These are phyloP conservation scores for Phialophora expanda DNA, from an alignment of 2,329 filamentous ascomycete species.

Conservation along the genomic window DNA sequence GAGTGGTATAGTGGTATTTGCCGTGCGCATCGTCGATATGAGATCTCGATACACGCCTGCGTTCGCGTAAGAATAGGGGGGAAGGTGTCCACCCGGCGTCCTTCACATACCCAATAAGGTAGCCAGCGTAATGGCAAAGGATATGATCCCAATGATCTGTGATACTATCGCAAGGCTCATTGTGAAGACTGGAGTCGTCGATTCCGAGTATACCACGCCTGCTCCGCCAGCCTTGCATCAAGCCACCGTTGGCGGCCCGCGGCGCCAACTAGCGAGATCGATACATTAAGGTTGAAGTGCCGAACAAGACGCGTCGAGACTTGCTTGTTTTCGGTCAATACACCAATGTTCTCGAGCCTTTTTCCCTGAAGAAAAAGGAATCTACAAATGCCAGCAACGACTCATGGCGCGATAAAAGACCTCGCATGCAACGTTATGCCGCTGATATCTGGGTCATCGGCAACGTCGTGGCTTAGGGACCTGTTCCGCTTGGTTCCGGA, in stretches of 20 bases:
- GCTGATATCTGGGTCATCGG: background rate
- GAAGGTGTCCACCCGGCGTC: background rate
- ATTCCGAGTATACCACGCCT: background rate
- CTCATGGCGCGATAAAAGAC: background rate
- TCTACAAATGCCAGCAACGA: background rate
- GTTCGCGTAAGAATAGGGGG: conserved; percentile 7
- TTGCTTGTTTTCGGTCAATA: background rate
- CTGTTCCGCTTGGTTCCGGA: conserved; percentile 8
- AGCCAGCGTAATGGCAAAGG: conserved; percentile 34
- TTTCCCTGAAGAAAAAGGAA: background rate
- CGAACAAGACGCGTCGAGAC: background rate
- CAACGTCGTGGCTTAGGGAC: background rate
- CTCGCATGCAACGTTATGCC: background rate
- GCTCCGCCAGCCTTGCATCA: background rate
- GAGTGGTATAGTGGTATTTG: conserved; percentile 31
- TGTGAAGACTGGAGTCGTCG: background rate
- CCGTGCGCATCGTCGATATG: conserved; percentile 34
- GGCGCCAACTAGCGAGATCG: background rate
- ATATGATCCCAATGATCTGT: conserved; percentile 36
- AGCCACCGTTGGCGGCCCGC: background rate
- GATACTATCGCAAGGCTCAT: conserved; percentile 25
- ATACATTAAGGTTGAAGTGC: background rate
- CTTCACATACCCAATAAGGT: conserved; percentile 35
- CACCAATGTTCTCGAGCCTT: background rate
- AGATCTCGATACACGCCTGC: conserved; percentile 36